Conservation (phyloP, 306 rosid genomes). For the Dalbergia cochinchinensis region DNA sequence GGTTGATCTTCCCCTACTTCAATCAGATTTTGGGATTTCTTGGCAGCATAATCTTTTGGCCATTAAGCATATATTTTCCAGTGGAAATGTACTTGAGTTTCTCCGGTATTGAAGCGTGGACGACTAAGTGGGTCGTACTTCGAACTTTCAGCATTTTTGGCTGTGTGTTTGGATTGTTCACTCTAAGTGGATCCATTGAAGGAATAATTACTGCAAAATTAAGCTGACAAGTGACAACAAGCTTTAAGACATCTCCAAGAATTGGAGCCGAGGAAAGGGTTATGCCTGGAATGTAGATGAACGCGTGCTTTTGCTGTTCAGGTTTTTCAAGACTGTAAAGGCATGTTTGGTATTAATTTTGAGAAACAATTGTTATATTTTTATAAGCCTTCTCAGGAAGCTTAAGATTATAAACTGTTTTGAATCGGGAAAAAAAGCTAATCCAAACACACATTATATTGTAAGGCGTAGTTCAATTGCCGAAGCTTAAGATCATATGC, state of each 20-base stretch:
- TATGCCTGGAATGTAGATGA: slow-evolving; percentile 8
- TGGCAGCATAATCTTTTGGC: slow-evolving; percentile 75
- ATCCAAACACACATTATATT: background rate
- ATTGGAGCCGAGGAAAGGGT: background rate
- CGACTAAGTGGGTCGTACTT: slow-evolving; percentile 63
- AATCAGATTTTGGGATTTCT: slow-evolving; percentile 72
- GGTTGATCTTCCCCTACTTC: slow-evolving; percentile 74
- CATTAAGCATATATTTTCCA: slow-evolving; percentile 71
- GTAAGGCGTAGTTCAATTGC: slow-evolving; percentile 1
- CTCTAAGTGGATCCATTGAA: slow-evolving; percentile 62
- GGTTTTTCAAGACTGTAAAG: background rate
- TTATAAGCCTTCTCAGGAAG: too few species aligned
- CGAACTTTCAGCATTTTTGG: slow-evolving; percentile 53
- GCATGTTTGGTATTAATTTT: too few species aligned
- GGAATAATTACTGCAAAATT: slow-evolving; percentile 60
- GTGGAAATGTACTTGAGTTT: slow-evolving; percentile 65
- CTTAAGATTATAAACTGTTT: too few species aligned
- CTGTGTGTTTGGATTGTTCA: slow-evolving; percentile 55
- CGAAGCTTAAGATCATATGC: background rate
- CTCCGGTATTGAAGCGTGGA: slow-evolving; percentile 54
- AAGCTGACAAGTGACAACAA: slow-evolving; percentile 41
- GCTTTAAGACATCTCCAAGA: slow-evolving; percentile 5
- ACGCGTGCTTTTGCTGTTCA: slow-evolving; percentile 10
- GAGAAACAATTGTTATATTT: too few species aligned
- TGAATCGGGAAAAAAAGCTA: too few species aligned